phyloP scores from a whole-genome alignment of 192 early-diverging fungal species.

The Kappamyces sp. region DNA sequence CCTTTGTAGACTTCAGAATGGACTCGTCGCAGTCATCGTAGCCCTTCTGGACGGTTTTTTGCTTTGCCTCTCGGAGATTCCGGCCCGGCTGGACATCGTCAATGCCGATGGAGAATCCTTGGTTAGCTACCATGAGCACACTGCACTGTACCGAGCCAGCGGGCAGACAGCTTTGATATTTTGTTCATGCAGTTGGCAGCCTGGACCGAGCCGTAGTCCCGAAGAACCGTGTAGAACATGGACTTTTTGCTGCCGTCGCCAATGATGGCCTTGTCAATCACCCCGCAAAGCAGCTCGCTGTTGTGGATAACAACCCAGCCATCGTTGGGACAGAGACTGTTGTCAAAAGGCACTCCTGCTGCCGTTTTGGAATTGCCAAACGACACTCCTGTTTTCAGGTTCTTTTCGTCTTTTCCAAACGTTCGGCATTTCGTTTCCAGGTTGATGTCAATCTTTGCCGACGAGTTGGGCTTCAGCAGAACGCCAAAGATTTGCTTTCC shows the following conservation, averaged over 20 bases:
- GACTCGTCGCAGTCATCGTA: constrained; percentile 80
- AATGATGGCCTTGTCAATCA: constrained; percentile 89
- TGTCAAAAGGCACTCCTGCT: constrained; percentile 23
- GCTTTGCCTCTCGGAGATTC: constrained; percentile 71
- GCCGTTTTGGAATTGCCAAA: constrained; percentile 41
- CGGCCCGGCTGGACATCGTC: constrained; percentile 90
- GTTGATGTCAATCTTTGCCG: constrained; percentile 67
- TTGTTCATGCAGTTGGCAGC: constrained; percentile 91
- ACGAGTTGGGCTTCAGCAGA: constrained; percentile 77
- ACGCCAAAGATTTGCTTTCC: constrained; percentile 94
- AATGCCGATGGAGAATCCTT: constrained; percentile 97
- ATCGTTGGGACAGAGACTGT: constrained; percentile 75
- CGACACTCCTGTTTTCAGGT: constrained; percentile 33
- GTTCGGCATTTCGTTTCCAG: constrained; percentile 78
- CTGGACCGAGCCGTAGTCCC: constrained; percentile 81
- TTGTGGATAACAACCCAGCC: constrained; percentile 86
- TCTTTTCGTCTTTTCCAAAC: constrained; percentile 40
- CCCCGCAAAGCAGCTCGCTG: constrained; percentile 91
- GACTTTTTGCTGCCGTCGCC: constrained; percentile 95
- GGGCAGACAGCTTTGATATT: constrained; percentile 84
- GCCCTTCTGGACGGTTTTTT: constrained; percentile 67
- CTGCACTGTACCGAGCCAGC: constrained; percentile 62
- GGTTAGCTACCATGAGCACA: constrained; percentile 48
- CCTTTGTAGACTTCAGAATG: constrained; percentile 62
- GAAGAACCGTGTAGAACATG: constrained; percentile 86